These are phyloP conservation scores for Sclerotinia subarctica DNA, from an alignment of 2,329 filamentous ascomycete species.

Conservation along the genomic window DNA sequence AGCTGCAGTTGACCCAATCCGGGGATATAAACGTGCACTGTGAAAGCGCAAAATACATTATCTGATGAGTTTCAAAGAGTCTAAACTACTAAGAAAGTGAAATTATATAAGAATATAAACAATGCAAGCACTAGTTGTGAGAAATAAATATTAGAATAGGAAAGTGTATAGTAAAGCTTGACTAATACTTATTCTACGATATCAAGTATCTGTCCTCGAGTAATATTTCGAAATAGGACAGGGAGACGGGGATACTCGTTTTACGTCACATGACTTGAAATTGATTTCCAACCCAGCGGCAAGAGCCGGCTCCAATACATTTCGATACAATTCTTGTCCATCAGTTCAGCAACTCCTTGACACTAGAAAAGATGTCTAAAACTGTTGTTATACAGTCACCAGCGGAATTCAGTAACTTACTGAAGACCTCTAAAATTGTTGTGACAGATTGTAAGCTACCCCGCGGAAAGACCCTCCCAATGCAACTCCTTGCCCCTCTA, in stretches of 20 bases:
- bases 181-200: not conserved
- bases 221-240: not conserved
- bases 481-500: constrained; percentile 29
- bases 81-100: no score
- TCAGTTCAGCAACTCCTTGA: constrained; percentile 7
- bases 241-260: not conserved
- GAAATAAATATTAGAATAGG: not conserved
- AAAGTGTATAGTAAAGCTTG: not conserved
- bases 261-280: not conserved
- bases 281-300: constrained; percentile 7
- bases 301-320: constrained; percentile 8
- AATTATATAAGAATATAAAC: not conserved
- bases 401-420: constrained; percentile 63
- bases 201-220: not conserved
- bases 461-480: constrained; percentile 5
- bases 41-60: no score
- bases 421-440: constrained; percentile 73
- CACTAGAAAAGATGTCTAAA: constrained; percentile 36
- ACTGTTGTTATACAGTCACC: constrained; percentile 50
- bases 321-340: not conserved
- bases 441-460: constrained; percentile 78
- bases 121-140: not conserved
- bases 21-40: no score
- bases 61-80: no score
- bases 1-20: no score